A percentile compares a stretch with the other conserved stretches of the same genome.
These are phyloP conservation scores for Passiflora organensis DNA, from an alignment of 345 rosid species.

Conservation along the genomic window DNA sequence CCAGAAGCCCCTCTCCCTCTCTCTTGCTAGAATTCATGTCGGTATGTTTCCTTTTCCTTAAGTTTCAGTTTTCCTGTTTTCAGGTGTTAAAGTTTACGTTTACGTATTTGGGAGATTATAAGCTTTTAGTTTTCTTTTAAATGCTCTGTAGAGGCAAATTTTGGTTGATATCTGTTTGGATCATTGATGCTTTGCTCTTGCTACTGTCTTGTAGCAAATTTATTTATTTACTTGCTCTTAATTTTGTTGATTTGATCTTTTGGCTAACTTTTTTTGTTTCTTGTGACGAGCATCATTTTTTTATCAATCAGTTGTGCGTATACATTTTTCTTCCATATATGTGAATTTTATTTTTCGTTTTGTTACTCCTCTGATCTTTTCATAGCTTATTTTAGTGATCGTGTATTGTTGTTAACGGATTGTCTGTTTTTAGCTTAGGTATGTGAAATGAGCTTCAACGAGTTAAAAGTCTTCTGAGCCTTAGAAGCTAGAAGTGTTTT, in stretches of 20 bases:
- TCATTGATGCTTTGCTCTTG: not conserved
- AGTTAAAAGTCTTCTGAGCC: no score
- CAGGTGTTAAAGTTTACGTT: conserved; percentile 4
- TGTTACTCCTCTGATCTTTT: no score
- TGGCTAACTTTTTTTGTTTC: not conserved
- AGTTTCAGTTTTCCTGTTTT: no score
- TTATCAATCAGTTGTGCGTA: not conserved
- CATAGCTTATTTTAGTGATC: no score
- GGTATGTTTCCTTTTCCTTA: conserved; percentile 39
- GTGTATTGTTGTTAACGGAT: no score
- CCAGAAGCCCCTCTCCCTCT: conserved; percentile 6
- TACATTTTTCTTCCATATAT: not conserved
- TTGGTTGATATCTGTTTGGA: not conserved
- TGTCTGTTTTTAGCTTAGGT: no score
- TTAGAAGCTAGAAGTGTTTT: no score
- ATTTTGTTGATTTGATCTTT: conserved; percentile 11
- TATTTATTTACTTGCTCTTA: no score
- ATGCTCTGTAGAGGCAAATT: conserved; percentile 7
- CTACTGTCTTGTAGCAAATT: not conserved
- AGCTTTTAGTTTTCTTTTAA: conserved; percentile 10
- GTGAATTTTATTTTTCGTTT: not conserved
- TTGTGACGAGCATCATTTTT: not conserved
- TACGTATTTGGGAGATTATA: conserved; percentile 2
- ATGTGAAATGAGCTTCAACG: no score
- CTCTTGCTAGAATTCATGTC: conserved; percentile 47